Evolutionary conservation across 768 basidiomycete species (phyloP).

Genomic region (Hemileccinum rubropunctum): DNA sequence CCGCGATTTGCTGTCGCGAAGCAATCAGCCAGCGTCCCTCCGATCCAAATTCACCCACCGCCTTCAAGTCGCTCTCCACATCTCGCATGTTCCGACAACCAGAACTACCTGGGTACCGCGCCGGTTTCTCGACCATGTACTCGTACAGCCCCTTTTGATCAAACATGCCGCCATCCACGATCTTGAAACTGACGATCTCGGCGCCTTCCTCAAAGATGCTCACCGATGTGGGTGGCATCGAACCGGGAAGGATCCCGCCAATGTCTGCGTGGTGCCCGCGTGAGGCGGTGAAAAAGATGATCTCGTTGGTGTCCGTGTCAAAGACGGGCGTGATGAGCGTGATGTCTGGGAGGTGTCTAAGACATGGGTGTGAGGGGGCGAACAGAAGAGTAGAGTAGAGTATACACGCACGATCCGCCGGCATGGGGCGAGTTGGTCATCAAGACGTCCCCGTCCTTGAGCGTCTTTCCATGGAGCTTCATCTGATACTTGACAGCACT

Average conservation of each 20-base stretch:
- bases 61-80: constrained; percentile 90
- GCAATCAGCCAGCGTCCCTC: background rate
- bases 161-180: constrained; percentile 81
- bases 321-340: constrained; percentile 96
- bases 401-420: constrained; percentile 82
- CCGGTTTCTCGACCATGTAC: constrained; percentile 80
- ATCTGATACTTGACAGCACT: constrained; percentile 90
- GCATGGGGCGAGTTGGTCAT: constrained; percentile 91
- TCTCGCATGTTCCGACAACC: constrained; percentile 86
- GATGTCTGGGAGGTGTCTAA: constrained; percentile 77
- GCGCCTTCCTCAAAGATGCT: constrained; percentile 95
- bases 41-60: constrained; percentile 46
- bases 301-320: constrained; percentile 54
- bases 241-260: constrained; percentile 88
- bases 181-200: constrained; percentile 86
- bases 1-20: constrained; percentile 75
- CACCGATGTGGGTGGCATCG: constrained; percentile 92
- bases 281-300: constrained; percentile 92
- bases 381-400: background rate
- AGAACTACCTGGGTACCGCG: constrained; percentile 78
- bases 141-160: constrained; percentile 71
- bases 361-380: background rate
- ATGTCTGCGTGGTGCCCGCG: constrained; percentile 95
- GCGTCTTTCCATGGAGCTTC: constrained; percentile 62
- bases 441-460: constrained; percentile 89